These are phyloP conservation scores for Kwoniella mangroviensis DNA, from an alignment of 768 basidiomycete species.

Conservation along the genomic window DNA sequence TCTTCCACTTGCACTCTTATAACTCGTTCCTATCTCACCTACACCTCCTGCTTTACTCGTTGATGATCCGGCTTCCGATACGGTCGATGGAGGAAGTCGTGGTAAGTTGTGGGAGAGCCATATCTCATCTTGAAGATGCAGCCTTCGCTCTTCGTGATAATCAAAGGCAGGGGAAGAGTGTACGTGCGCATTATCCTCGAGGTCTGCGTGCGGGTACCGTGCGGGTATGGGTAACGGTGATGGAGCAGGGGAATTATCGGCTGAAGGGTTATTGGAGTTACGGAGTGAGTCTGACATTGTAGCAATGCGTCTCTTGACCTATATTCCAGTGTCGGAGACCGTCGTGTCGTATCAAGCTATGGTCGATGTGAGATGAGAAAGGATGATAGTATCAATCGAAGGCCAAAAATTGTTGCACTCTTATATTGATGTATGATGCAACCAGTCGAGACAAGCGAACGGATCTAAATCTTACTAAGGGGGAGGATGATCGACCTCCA, in stretches of 20 bases:
- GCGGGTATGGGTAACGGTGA: conserved; percentile 22
- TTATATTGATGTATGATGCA: no score
- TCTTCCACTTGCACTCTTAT: conserved; percentile 3
- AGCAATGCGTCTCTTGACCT: not conserved
- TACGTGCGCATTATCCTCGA: conserved; percentile 18
- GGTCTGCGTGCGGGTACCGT: conserved; percentile 9
- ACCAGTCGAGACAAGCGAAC: conserved; percentile 1
- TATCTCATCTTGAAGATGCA: conserved; percentile 54
- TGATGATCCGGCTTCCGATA: conserved; percentile 25
- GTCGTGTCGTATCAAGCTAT: not conserved
- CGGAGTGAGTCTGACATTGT: conserved; percentile 19
- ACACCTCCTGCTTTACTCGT: conserved; percentile 12
- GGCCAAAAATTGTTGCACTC: not conserved
- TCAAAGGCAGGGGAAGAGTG: conserved; percentile 54
- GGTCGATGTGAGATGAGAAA: not conserved
- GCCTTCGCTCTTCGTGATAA: conserved; percentile 56
- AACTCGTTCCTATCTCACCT: not conserved
- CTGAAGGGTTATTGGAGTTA: not conserved
- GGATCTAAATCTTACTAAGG: not conserved
- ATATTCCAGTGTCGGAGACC: not conserved
- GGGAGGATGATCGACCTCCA: conserved; percentile 5
- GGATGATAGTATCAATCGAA: not conserved
- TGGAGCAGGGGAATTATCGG: conserved; percentile 7
- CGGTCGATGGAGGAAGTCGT: conserved; percentile 43
- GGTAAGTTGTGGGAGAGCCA: conserved; percentile 55